phyloP scores from a whole-genome alignment of 164 flowering plant species.

The Aristolochia californica region DNA sequence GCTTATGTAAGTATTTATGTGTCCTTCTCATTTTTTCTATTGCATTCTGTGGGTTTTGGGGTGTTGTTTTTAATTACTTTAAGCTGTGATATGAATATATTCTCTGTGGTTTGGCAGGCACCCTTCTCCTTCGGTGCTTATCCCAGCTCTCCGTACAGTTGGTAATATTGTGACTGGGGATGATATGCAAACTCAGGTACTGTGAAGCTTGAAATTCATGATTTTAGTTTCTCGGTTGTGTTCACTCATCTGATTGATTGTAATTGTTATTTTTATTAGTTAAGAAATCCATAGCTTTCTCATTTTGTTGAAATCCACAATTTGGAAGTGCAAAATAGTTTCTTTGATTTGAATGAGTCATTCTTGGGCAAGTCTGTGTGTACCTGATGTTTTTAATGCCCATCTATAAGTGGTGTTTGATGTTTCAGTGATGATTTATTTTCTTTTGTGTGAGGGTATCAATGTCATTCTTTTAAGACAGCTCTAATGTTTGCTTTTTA shows the following conservation, averaged over 20 bases:
- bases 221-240: slow-evolving; percentile 1
- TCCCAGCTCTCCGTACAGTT: slow-evolving; percentile 69
- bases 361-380: too few relatives aligned
- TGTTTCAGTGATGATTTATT: too few relatives aligned
- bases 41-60: neutral
- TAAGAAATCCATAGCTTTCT: too few relatives aligned
- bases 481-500: too few relatives aligned
- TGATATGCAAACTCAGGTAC: slow-evolving; percentile 83
- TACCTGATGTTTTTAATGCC: too few relatives aligned
- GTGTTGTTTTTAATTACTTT: neutral
- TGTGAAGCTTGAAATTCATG: too few relatives aligned
- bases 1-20: slow-evolving; percentile 19
- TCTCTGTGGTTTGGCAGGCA: slow-evolving; percentile 32
- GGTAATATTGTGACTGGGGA: slow-evolving; percentile 88
- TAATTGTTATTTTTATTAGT: neutral
- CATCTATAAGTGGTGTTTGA: too few relatives aligned
- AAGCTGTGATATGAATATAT: neutral
- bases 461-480: too few relatives aligned
- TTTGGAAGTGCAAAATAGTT: too few relatives aligned
- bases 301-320: too few relatives aligned
- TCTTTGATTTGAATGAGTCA: too few relatives aligned
- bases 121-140: slow-evolving; percentile 75
- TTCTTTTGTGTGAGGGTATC: too few relatives aligned
- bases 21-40: neutral
- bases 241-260: neutral